These are phyloP conservation scores for Myriosclerotinia duriaeana DNA, from an alignment of 2,329 filamentous ascomycete species.

Conservation along the genomic window DNA sequence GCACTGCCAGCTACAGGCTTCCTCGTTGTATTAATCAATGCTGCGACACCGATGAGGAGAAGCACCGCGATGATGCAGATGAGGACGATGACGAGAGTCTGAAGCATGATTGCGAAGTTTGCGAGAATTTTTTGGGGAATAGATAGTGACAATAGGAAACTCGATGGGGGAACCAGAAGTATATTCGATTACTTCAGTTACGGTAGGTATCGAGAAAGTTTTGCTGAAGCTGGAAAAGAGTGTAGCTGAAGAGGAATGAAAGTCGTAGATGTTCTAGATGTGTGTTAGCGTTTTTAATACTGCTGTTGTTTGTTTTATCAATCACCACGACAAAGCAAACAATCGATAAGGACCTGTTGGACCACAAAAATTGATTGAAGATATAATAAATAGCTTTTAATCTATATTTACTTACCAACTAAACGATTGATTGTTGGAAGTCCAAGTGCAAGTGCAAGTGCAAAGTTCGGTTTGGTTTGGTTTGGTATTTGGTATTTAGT, in stretches of 20 bases:
- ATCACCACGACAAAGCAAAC: neutral
- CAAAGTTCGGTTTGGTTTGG: neutral
- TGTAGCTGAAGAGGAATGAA: neutral
- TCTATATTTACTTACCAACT: neutral
- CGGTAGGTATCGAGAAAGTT: neutral
- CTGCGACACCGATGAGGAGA: constrained; percentile 3
- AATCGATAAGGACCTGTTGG: neutral
- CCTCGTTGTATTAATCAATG: constrained; percentile 11
- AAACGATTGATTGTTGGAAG: neutral
- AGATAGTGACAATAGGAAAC: neutral
- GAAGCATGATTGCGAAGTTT: constrained; percentile 9
- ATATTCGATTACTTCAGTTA: neutral
- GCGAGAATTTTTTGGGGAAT: neutral
- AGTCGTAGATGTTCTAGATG: constrained; percentile 10
- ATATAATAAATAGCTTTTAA: neutral
- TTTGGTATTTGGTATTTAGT: too few species aligned
- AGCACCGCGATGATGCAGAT: constrained; percentile 10
- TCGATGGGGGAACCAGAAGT: neutral
- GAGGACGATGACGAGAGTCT: constrained; percentile 13
- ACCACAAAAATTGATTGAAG: neutral
- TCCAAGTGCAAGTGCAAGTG: too few species aligned
- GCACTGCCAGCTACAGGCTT: neutral
- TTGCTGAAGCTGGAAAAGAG: neutral
- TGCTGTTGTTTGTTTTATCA: too few species aligned
- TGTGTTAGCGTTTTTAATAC: neutral